phyloP scores from a whole-genome alignment of 352 stramenopile species.

The Bremia lactucae region DNA sequence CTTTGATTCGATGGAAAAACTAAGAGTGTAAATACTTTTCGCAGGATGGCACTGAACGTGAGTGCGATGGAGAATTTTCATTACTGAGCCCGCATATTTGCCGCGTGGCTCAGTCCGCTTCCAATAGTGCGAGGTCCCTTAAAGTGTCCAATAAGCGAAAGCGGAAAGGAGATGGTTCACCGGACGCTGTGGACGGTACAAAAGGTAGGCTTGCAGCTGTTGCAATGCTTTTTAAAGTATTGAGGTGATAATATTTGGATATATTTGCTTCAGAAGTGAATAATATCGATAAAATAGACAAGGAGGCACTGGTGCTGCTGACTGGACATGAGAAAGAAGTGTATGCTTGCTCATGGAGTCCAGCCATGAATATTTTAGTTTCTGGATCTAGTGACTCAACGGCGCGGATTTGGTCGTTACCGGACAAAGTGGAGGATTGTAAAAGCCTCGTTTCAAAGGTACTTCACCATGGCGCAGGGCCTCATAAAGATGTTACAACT shows the following conservation, averaged over 20 bases:
- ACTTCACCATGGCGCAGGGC: slow-evolving; percentile 69
- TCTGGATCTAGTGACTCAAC: slow-evolving; percentile 93
- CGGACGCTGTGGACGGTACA: slow-evolving; percentile 43
- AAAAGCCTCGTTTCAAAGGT: slow-evolving; percentile 37
- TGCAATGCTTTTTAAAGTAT: neutral
- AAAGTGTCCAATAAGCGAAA: slow-evolving; percentile 80
- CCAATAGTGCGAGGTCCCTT: slow-evolving; percentile 44
- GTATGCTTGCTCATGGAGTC: slow-evolving; percentile 97
- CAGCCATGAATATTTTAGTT: slow-evolving; percentile 89
- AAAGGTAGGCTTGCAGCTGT: slow-evolving; percentile 33
- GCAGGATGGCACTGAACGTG: slow-evolving; percentile 75
- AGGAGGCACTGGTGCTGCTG: slow-evolving; percentile 49
- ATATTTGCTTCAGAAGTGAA: slow-evolving; percentile 41
- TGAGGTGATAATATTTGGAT: slow-evolving; percentile 1
- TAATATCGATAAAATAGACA: slow-evolving; percentile 52
- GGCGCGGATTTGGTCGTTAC: slow-evolving; percentile 89
- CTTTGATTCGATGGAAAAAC: neutral
- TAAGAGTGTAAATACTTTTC: slow-evolving; percentile 1
- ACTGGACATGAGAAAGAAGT: slow-evolving; percentile 86
- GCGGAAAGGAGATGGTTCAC: slow-evolving; percentile 62
- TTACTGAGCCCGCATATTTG: slow-evolving; percentile 89
- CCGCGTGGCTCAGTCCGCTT: slow-evolving; percentile 68
- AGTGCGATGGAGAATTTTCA: slow-evolving; percentile 86
- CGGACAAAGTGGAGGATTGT: slow-evolving; percentile 45
- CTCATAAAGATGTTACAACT: slow-evolving; percentile 96